Percentiles rank a stretch among this genome's conserved stretches.
phyloP scores from a whole-genome alignment of 441 rosid species.

The Syzygium syzygioides region DNA sequence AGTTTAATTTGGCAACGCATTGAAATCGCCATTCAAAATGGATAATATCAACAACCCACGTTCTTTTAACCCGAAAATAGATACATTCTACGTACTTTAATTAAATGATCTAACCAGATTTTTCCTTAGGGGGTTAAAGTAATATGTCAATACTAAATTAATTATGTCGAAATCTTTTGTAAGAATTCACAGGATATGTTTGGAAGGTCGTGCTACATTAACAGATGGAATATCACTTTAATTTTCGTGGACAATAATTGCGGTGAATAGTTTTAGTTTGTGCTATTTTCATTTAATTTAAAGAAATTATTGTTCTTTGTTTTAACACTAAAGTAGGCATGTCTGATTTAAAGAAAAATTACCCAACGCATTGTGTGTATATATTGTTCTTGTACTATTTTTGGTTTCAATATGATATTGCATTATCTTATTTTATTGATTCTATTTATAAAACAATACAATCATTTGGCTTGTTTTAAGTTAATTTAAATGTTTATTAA shows the following conservation, averaged over 20 bases:
- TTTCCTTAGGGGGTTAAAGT: not conserved
- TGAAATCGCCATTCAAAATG: not conserved
- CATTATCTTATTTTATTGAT: too few relatives aligned
- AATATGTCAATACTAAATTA: not conserved
- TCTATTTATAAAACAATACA: too few relatives aligned
- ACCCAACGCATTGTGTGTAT: too few relatives aligned
- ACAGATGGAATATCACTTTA: not conserved
- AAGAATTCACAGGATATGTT: not conserved
- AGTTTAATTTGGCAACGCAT: not conserved
- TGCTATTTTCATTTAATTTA: not conserved
- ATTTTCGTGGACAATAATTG: not conserved
- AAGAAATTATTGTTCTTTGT: too few relatives aligned
- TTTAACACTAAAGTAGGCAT: too few relatives aligned
- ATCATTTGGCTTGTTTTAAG: too few relatives aligned
- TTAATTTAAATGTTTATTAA: too few relatives aligned
- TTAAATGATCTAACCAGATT: not conserved
- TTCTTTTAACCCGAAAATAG: not conserved
- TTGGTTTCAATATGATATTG: too few relatives aligned
- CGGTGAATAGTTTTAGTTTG: not conserved
- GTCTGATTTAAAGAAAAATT: too few relatives aligned
- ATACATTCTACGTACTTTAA: not conserved
- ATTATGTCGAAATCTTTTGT: not conserved
- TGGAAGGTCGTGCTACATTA: not conserved
- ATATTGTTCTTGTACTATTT: too few relatives aligned
- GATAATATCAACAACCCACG: not conserved